Base-by-base conservation (phyloP, 352 stramenopile genomes). In the Peronospora belbahrii region DNA sequence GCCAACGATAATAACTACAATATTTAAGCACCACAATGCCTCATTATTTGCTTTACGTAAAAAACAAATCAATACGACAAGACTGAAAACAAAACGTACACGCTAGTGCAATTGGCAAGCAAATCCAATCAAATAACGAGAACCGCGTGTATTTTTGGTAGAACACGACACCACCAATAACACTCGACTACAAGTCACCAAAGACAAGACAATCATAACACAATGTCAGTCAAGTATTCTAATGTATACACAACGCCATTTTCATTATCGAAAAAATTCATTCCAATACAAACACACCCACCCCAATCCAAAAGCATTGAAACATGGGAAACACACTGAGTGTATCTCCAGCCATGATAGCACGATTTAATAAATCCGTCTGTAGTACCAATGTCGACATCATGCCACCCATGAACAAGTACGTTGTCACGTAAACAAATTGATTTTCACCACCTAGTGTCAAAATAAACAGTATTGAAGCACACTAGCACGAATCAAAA, bases 321-420 rank as follows among this genome's bases (percentile, higher is more conserved):
- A 92, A 92, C 74, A 92, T 88, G 1, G 80, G 80, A 41, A 89
- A 92, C 3, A 92, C 80, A 33, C 74, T 87, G 15, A 92, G 70
- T n/a, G 77, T 92, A 39, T 89, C 80, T 5, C 80, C 80, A 4
- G 52, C 57, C 80, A 92, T 92, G 54, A 92, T 89, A 7, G 77
- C 78, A 27, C 80, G 77, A 57, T 92, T 92, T 9, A 92, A 59
- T 46, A 89, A 37, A 37, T 92, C 77, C 0, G 80, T 92, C 50
- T 92, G 80, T n/a, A 89, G 64, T 43, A 88, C 67, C 39, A 92
- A 62, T 45, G 78, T 88, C 42, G 63, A 78, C 37, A 92, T 67
- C 75, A 88, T 92, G 38, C 77, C 77, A 24, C 75, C 71, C 37
- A 89, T 71, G 40, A 92, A 89, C 49, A 89, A 48, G 52, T 89